Base-by-base conservation (phyloP, 208 protist species). In the Acanthamoeba healyi region DNA sequence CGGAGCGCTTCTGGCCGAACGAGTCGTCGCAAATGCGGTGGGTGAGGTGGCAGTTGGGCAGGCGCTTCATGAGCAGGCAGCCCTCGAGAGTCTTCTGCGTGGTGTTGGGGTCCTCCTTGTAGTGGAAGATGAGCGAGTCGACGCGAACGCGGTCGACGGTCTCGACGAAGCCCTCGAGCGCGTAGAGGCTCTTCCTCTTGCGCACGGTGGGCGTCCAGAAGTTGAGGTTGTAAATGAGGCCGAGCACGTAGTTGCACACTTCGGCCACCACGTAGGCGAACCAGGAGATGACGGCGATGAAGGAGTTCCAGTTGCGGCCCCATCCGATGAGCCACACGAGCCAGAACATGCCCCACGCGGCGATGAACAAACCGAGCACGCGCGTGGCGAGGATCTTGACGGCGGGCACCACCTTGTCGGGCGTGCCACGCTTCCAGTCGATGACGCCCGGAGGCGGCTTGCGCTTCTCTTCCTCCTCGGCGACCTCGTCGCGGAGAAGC, bases 41-140 rank as follows among this genome's bases (percentile, higher is more conserved):
- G 42, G 79, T 87, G 49, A 87, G 51, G 6, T 63, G 79, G 15
- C 54, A 38, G 79, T 87, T 87, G 79, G 79, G 79, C 29, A 63
- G 44, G 44, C 79, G 79, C 51, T 87, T 87, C 49, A 87, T 54
- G 49, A 87, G 44, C 12, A 87, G 79, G 51, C 79, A 87, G 44
- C 79, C 79, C 79, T 87, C 49, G 29, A 87, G 79, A 32, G 79
- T 87, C 79, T 87, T 87, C 79, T 87, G 79, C 29, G 79, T 87
- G 32, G 79, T 87, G 79, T 87, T 87, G 79, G 79, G 79, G 79
- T 87, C 79, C 79, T 87, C 79, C 79, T 87, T 87, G 79, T 87
- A 87, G 79, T 87, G 79, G 79, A 87, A 87, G 44, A 87, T 63
- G 79, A 54, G 51, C 44, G 79, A 65, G 42, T 87, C 79, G 44